Conservation (phyloP, 163 green algal genomes). For the Picocystis sp. region DNA sequence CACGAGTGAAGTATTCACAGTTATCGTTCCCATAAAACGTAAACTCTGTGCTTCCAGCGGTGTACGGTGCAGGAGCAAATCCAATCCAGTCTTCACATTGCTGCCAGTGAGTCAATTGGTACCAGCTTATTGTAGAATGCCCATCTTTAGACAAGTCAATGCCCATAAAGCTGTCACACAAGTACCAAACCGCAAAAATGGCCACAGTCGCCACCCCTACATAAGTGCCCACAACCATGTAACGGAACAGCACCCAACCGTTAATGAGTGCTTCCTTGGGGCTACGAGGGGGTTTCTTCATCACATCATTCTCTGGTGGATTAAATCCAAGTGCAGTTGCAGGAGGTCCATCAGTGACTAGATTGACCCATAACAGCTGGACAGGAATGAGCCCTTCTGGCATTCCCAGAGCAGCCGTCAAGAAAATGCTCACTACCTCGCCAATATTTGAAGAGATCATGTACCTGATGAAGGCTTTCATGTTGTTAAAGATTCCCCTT, state of each 20-base stretch:
- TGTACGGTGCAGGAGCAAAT: constrained; percentile 18
- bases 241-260: constrained; percentile 82
- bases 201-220: constrained; percentile 75
- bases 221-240: constrained; percentile 58
- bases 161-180: constrained; percentile 50
- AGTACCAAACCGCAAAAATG: constrained; percentile 87
- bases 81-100: constrained; percentile 37
- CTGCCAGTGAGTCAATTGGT: constrained; percentile 80
- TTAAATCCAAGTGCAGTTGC: constrained; percentile 97
- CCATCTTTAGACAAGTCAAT: constrained; percentile 79
- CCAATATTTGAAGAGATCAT: constrained; percentile 98
- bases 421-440: constrained; percentile 95
- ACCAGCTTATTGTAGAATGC: constrained; percentile 71
- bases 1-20: constrained; percentile 87
- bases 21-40: constrained; percentile 40
- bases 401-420: constrained; percentile 86
- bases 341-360: constrained; percentile 92
- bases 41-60: constrained; percentile 30
- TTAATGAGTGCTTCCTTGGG: constrained; percentile 71
- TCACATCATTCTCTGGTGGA: constrained; percentile 76
- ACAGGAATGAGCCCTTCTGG: constrained; percentile 86
- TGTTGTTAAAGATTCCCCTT: constrained; percentile 97
- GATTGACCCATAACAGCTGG: constrained; percentile 96
- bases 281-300: constrained; percentile 47
- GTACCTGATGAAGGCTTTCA: constrained; percentile 92